Base-by-base conservation (phyloP, 1,284 basidiomycete genomes). In the Pholiota adiposa region DNA sequence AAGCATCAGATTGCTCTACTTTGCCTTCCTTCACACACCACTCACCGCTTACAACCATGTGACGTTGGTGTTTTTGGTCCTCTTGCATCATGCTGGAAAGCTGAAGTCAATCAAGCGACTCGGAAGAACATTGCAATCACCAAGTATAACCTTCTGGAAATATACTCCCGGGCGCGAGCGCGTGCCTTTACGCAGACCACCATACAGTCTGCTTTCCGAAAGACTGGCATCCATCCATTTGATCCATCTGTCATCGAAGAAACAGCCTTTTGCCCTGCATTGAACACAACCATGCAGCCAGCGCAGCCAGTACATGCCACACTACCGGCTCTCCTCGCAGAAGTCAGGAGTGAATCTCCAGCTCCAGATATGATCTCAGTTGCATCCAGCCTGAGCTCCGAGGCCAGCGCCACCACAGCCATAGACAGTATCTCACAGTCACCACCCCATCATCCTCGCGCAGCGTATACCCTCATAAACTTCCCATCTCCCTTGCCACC, bases 21-120 rank as follows among this genome's bases (percentile, higher is more conserved):
- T 31, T 74, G 73, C 55, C 67, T 75, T 53, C 72, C 71, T 8
- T 60, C 72, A 7, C 73, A 76, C 58, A 75, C 73, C 7, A 76
- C 73, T 1, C 72, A 76, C 61, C 59, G 48, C 6, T 65, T 73
- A 2, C 72, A 75, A 53, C 72, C 73, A 8, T 70, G 68, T 16
- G 11, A 44, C 25, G 41, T 44, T 44, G 41, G 4, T 44, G 41
- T 44, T 11, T 44, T 44, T 25, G 23, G 41, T 6, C 41, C 41
- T 2, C 14, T 44, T 8, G 19, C 41, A 11, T n/a, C 21, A 3
- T 23, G 41, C 21, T 44, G 41, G 41, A 44, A 44, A 16, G 4
- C 21, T 16, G 21, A 23, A 25, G 41, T 44, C 7, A 44, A 44
- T 9, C 23, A 9, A 2, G 21, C 11, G 3, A 23, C 3, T 2